A percentile compares a stretch with the other conserved stretches of the same genome.
Evolutionary conservation across 2,329 filamentous ascomycete species (phyloP).

Genomic region (Blumeria hordei): DNA sequence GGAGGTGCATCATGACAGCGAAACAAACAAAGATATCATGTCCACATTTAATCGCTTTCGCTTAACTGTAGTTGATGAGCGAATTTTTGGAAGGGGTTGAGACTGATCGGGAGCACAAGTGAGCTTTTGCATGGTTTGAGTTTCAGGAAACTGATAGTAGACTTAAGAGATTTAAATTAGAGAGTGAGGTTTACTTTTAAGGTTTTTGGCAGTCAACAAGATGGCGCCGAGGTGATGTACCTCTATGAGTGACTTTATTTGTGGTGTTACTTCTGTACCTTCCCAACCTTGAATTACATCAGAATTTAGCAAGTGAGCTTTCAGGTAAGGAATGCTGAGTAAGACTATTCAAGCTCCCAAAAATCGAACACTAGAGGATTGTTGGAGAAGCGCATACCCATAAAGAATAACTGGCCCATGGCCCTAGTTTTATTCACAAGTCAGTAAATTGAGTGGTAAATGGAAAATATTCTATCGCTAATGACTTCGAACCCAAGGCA

Average conservation of each 20-base stretch:
- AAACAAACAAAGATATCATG: too few relatives aligned
- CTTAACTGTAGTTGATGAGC: not conserved
- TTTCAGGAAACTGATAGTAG: too few relatives aligned
- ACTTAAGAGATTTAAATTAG: too few relatives aligned
- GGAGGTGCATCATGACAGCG: too few relatives aligned
- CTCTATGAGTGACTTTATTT: slow-evolving; percentile 59
- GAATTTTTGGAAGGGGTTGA: not conserved
- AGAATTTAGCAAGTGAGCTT: not conserved
- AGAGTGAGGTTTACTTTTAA: slow-evolving; percentile 36
- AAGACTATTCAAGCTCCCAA: not conserved
- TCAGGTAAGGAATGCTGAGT: not conserved
- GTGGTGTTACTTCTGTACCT: slow-evolving; percentile 59
- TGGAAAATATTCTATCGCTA: too few relatives aligned
- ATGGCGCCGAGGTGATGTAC: slow-evolving; percentile 76
- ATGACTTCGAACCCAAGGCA: not conserved
- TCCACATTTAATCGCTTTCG: too few relatives aligned
- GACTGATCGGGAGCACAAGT: too few relatives aligned
- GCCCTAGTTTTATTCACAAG: slow-evolving; percentile 21
- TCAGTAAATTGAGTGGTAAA: too few relatives aligned
- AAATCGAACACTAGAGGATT: not conserved
- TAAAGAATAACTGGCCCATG: slow-evolving; percentile 56
- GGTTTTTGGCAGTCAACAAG: slow-evolving; percentile 59
- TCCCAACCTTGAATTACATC: slow-evolving; percentile 35
- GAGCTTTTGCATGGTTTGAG: too few relatives aligned
- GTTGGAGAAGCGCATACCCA: slow-evolving; percentile 17